Evolutionary conservation across 495 filamentous ascomycete genomes (phyloP), one percentile per base, ranked within the genome.

Genomic region (Diplogelasinospora grovesii): DNA sequence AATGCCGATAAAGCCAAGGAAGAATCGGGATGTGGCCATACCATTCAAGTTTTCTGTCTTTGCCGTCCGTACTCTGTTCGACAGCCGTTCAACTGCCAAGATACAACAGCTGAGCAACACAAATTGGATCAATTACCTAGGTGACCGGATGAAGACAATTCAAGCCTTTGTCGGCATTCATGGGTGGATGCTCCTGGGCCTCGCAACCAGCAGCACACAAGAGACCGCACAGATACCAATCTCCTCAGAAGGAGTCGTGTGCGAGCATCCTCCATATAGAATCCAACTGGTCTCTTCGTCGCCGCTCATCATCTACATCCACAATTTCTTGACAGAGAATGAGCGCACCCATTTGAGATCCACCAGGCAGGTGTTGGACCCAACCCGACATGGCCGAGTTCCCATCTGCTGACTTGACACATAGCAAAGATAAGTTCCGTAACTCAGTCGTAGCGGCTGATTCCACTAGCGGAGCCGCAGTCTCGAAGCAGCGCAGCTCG

Each of bases 281-380:
- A 59, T 63, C 8, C 64, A 71, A 29, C 46, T 77, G 25, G 61
- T 76, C 41, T 71, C 69, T 4, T 59, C 66, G 40, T 63, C 60
- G 23, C 74, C 74, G 0, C 54, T 75, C 11, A 58, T 78, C 5
- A 66, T 78, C 32, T 75, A 75, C 50, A 63, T 76, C 43, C 59
- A 59, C 8, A 53, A 61, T 38, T 71, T 71, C 49, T 33, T 71
- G 14, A 68, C 61, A 5, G 8, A 46, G 10, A 37, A 53, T 16
- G 67, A 71, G 37, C 52, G 53, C 36, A 29, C 28, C 1, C 63
- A 71, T 20, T 48, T 71, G 1, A 50, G 53, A 36, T 32, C 58
- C 16, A 50, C 64, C 32, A 68, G 66, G 70, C 68, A 41, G 43
- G 59, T 50, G 36, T 22, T 23, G 25, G 43, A 8, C 14, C n/a